Percentiles rank a stretch among this genome's conserved stretches.
Evolutionary conservation across 2,329 filamentous ascomycete species (phyloP).

Genomic region (Seiridium unicorne): DNA sequence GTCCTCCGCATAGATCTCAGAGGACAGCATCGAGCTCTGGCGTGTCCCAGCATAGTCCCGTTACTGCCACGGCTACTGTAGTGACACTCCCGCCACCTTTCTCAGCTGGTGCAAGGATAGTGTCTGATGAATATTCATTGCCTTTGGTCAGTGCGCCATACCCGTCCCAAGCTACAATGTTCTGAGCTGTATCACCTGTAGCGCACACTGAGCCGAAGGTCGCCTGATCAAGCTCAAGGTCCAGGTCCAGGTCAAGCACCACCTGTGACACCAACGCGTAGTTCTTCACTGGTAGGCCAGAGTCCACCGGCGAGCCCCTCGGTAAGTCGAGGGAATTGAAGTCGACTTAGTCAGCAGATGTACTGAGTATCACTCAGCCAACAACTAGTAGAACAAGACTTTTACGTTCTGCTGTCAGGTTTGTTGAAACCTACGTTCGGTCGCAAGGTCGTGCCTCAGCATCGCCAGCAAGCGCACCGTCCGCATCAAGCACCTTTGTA

Average conservation of each 20-base stretch:
- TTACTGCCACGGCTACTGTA: constrained; percentile 5
- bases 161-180: background rate
- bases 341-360: background rate
- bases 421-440: constrained; percentile 21
- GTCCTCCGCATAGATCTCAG: background rate
- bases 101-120: constrained; percentile 20
- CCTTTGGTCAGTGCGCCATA: constrained; percentile 22
- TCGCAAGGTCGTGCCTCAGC: constrained; percentile 15
- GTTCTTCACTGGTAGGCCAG: constrained; percentile 16
- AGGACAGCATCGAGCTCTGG: background rate
- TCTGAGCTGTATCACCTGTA: background rate
- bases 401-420: constrained; percentile 24
- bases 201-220: no score
- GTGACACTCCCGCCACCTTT: constrained; percentile 26
- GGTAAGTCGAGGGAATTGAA: constrained; percentile 11
- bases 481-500: background rate
- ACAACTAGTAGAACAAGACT: constrained; percentile 17
- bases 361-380: constrained; percentile 12
- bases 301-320: constrained; percentile 11
- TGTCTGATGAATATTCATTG: constrained; percentile 25
- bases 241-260: constrained; percentile 6
- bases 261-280: constrained; percentile 22
- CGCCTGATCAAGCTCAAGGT: background rate
- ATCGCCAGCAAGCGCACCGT: background rate
- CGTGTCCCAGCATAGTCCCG: background rate